Evolutionary conservation across 192 early-diverging fungal species (phyloP), one percentile per base, ranked within the genome.

Genomic region (Backusella australiensis): DNA sequence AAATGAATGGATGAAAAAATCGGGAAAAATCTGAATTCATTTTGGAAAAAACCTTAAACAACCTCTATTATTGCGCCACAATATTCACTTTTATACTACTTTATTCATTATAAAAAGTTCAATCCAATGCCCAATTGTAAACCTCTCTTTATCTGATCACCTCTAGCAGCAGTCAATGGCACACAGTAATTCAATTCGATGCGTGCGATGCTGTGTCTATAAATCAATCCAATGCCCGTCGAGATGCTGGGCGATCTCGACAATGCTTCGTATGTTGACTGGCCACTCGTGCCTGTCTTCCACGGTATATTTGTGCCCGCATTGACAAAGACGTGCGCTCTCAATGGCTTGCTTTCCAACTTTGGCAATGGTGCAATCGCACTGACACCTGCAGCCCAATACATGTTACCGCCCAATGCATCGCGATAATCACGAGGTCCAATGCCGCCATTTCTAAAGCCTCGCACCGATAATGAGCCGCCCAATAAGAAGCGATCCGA

Each of bases 131-230:
- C 96, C 80, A 98, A 90, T 80, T 97, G 93, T 65, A 93, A 82
- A 6, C 96, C 96, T 12, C 90, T 84, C 76, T 92, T 91, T 15
- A 93, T 74, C 21, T 88, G 85, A 79, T 95, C 94, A 41, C 86
- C 82, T 39, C 80, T 75, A 29, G 89, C 78, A 6, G 89, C 90
- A 9, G 87, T 82, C 32, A 96, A 70, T 17, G 97, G 97, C 29
- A 98, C 69, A 77, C 95, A 94, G 78, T 92, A 96, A 78, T 98
- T 98, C 26, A 99, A 80, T 84, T 99, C 97, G 2, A 95, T 87
- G 15, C 96, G 88, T 46, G 95, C 88, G 46, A 94, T 88, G 69
- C 91, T 92, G 80, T 97, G 96, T 44, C 90, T 91, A 36, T 94
- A 94, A 11, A 92, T 92, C 35, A 99, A 84, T 53, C 97, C 97